These are phyloP conservation scores for Ustilago shanxiensis DNA, from an alignment of 1,284 basidiomycete species.

Conservation along the genomic window DNA sequence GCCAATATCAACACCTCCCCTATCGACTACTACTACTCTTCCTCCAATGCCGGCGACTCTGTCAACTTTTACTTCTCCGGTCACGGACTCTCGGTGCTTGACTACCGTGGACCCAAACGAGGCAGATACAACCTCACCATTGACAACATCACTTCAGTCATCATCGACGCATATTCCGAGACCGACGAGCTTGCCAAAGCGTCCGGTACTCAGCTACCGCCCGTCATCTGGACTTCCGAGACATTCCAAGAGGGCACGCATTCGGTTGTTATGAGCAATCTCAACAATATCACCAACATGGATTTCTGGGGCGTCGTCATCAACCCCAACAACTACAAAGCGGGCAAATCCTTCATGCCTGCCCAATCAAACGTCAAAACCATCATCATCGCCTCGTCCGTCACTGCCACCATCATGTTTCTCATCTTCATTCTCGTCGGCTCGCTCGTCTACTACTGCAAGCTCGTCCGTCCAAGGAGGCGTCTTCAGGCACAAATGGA, in stretches of 20 bases:
- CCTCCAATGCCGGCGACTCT: slow-evolving; percentile 19
- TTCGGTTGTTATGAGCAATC: slow-evolving; percentile 41
- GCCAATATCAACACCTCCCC: slow-evolving; percentile 34
- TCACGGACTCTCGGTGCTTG: slow-evolving; percentile 40
- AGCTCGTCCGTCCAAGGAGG: slow-evolving; percentile 29
- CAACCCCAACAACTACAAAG: slow-evolving; percentile 44
- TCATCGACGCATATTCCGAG: slow-evolving; percentile 36
- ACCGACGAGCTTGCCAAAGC: slow-evolving; percentile 26
- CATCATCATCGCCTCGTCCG: slow-evolving; percentile 42
- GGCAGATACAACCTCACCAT: slow-evolving; percentile 43
- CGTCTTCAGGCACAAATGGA: slow-evolving; percentile 17
- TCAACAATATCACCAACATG: slow-evolving; percentile 33
- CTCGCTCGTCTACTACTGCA: slow-evolving; percentile 41
- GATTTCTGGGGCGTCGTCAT: slow-evolving; percentile 49
- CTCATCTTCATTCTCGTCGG: slow-evolving; percentile 34
- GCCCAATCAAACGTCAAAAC: slow-evolving; percentile 23
- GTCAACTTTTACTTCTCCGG: slow-evolving; percentile 44
- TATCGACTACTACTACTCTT: slow-evolving; percentile 39
- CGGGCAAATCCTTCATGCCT: slow-evolving; percentile 33
- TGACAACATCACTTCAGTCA: slow-evolving; percentile 24
- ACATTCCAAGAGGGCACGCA: slow-evolving; percentile 34
- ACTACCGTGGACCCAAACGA: slow-evolving; percentile 30
- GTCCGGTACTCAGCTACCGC: slow-evolving; percentile 21
- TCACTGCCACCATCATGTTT: slow-evolving; percentile 36
- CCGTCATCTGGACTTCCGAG: slow-evolving; percentile 41